Evolutionary conservation across 2,329 filamentous ascomycete species (phyloP), one percentile per base, ranked within the genome.

Genomic region (Seiridium cupressi): DNA sequence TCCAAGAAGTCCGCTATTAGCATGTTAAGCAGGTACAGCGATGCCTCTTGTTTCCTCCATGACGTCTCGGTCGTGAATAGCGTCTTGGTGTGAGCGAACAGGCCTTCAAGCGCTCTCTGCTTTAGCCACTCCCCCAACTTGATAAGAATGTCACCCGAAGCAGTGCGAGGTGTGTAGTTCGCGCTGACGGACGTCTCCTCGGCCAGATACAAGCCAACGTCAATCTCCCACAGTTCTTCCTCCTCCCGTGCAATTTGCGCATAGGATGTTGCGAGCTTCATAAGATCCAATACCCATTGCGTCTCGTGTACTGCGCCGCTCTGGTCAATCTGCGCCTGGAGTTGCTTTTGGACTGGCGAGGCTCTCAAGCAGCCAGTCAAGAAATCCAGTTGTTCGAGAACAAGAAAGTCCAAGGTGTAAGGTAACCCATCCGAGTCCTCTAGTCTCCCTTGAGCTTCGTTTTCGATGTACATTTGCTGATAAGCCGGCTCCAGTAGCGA

Each of bases 111-210:
- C 0, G 92, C 89, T 57, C 86, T 86, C 58, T 86, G 82, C 65
- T 88, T 86, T 58, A 96, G 84, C 93, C 93, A 97, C 73, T 97
- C 93, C 53, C 91, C 92, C 61, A 97, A 81, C 77, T 97, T 97
- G 76, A 97, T 93, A 35, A 97, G 84, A 54, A 99, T 80, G 72
- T 98, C 95, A 54, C 93, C 93, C 64, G 92, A 95, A 46, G 94
- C 95, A 18, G 92, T 96, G 66, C 95, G 88, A 11, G 95, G 91
- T 0, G 95, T 97, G 77, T 98, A 99, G 74, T 98, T 98, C 38
- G 93, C 91, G 10, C 93, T 97, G 18, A 97, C 90, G 2, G 93
- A 94, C 2, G 92, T 94, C 77, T 98, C 94, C 75, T 99, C 95
- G 1, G 93, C 94, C 51, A 99, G 82, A 75, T 96, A 99, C 2